Conservation (phyloP, 2,329 filamentous ascomycete species). For the Hypocreales sp. region DNA sequence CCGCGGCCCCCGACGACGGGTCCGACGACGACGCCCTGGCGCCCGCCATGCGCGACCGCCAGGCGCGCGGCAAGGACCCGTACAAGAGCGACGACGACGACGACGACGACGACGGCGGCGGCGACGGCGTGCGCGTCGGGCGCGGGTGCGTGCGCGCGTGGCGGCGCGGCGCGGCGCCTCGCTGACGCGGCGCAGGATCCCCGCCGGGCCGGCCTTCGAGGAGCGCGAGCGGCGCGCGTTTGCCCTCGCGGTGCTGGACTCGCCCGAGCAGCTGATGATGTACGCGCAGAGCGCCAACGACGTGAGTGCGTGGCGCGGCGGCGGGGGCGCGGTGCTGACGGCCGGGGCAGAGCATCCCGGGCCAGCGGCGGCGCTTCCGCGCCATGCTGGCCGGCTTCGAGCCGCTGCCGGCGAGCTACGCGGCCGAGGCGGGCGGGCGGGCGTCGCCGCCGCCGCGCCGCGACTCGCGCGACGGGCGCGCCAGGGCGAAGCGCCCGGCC, state of each 20-base stretch:
- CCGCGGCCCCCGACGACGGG: not conserved
- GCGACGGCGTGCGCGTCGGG: slow-evolving; percentile 1
- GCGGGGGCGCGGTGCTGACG: no score
- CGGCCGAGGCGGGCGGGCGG: slow-evolving; percentile 1
- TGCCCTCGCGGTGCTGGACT: slow-evolving; percentile 38
- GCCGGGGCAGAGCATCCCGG: slow-evolving; percentile 42
- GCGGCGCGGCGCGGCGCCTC: not conserved
- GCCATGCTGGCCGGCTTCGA: slow-evolving; percentile 38
- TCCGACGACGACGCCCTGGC: slow-evolving; percentile 21
- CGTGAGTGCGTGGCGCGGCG: no score
- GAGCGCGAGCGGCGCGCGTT: slow-evolving; percentile 27
- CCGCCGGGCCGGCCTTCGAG: no score
- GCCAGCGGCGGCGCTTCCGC: slow-evolving; percentile 39
- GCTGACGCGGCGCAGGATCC: no score
- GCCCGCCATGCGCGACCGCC: slow-evolving; percentile 37
- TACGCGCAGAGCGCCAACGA: slow-evolving; percentile 37
- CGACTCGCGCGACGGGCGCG: no score
- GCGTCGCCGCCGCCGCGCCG: not conserved
- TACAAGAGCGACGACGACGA: slow-evolving; percentile 19
- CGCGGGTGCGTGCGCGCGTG: not conserved
- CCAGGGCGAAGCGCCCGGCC: no score
- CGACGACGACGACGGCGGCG: slow-evolving; percentile 11
- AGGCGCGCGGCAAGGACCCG: slow-evolving; percentile 43
- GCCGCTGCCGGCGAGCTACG: slow-evolving; percentile 4
- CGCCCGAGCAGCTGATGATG: slow-evolving; percentile 43